Evolutionary conservation across 768 basidiomycete genomes (phyloP), one percentile per base, ranked within the genome.

Genomic region (Lyophyllum atratum): DNA sequence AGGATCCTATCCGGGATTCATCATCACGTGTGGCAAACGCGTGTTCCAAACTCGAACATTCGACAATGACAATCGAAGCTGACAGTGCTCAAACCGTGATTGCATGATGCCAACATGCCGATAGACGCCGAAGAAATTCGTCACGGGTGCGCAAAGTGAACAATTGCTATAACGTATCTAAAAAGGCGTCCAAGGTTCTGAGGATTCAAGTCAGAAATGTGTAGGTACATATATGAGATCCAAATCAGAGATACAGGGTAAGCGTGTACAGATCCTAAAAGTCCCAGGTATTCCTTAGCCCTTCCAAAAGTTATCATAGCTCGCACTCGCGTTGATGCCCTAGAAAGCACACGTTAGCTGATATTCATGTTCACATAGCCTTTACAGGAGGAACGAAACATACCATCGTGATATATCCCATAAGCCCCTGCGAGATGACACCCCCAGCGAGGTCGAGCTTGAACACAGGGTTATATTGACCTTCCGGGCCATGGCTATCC

Each of bases 371-470:
- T 8, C 12, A 4, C 12, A 37, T 7, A 15, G n/a, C n/a, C n/a
- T 15, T 4, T 15, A 15, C 34, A 15, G 6, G 17, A 33, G 31
- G 31, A 33, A 33, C 3, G 17, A 14, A 4, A 6, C 34, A 37
- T 15, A 80, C 82, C 80, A 84, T 84, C 0, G 82, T 84, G 49
- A 84, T 84, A 60, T 82, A 84, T 9, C 76, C 81, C 57, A 80
- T 63, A 12, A 84, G 58, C 0, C 82, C 82, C 58, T 84, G 82
- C 12, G 68, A 68, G 19, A 84, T 67, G 0, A 84, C 79, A 1
- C 80, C 80, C 1, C 82, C 82, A 19, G 83, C 66, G 3, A 82
- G 56, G 51, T 84, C 77, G 14, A 78, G 70, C 56, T 75, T 79
- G 68, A 84, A 83, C 14, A 83, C 72, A 14, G 82, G 82, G 60